These are phyloP conservation scores for Fusarium floridanum DNA, from an alignment of 2,329 filamentous ascomycete genomes.

Conservation along the genomic window DNA sequence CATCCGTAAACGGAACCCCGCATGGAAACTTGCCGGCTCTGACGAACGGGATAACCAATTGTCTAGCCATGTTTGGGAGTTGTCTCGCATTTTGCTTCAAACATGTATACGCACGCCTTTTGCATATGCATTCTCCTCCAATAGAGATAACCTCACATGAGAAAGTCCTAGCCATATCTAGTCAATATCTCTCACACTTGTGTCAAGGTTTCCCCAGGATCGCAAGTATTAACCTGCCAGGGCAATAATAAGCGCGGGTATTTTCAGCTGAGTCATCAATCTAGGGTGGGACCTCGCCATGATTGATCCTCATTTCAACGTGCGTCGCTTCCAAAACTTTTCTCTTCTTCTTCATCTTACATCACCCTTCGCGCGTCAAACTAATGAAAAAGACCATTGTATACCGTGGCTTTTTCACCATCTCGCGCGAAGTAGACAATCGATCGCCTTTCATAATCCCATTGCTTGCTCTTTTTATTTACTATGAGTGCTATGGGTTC, in stretches of 20 bases:
- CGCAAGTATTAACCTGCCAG: neutral
- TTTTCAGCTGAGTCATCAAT: constrained; percentile 32
- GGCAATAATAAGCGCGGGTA: neutral
- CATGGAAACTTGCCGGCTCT: neutral
- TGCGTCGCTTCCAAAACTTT: constrained; percentile 2
- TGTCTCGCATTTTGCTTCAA: neutral
- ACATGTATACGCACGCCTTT: neutral
- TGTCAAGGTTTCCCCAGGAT: constrained; percentile 2
- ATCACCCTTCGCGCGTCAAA: constrained; percentile 57
- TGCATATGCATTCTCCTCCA: neutral
- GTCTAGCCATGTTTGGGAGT: constrained; percentile 7
- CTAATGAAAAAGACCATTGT: constrained; percentile 50
- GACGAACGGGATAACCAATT: neutral
- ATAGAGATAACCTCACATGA: neutral
- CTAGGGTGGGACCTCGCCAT: constrained; percentile 34
- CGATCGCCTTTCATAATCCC: constrained; percentile 72
- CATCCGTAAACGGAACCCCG: neutral
- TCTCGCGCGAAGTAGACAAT: constrained; percentile 66
- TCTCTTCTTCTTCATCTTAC: constrained; percentile 59
- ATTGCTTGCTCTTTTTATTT: constrained; percentile 58
- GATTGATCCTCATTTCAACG: constrained; percentile 15
- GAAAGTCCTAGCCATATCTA: neutral
- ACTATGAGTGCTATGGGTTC: constrained; percentile 68
- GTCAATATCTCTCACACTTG: constrained; percentile 2
- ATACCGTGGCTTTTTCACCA: constrained; percentile 59